Evolutionary conservation across 352 stramenopile species (phyloP).

Genomic region (Aphanomyces euteiches): DNA sequence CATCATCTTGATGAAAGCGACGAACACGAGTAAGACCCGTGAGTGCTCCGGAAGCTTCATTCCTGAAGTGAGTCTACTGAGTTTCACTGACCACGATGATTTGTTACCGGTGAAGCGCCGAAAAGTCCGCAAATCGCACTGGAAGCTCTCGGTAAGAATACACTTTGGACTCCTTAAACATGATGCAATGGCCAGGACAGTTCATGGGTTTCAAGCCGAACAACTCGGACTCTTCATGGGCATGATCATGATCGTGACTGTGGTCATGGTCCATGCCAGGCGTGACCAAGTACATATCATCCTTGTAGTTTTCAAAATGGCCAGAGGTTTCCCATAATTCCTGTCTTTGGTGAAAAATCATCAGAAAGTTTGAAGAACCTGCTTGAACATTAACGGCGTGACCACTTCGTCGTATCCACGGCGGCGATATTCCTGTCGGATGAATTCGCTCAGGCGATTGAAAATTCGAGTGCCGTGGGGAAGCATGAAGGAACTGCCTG

Average conservation of each 20-base stretch:
- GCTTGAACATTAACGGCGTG: constrained; percentile 96
- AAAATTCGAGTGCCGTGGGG: constrained; percentile 97
- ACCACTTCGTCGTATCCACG: constrained; percentile 96
- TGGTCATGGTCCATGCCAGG: constrained; percentile 50
- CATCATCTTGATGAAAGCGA: constrained; percentile 98
- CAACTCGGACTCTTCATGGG: constrained; percentile 81
- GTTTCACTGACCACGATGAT: no score
- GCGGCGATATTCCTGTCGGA: constrained; percentile 77
- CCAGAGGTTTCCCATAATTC: constrained; percentile 97
- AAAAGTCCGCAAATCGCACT: constrained; percentile 93
- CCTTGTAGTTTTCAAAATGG: constrained; percentile 95
- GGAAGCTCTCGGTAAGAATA: constrained; percentile 95
- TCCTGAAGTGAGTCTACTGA: constrained; percentile 40
- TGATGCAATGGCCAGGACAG: constrained; percentile 96
- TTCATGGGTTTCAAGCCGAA: constrained; percentile 99
- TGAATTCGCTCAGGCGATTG: constrained; percentile 91
- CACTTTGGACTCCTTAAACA: constrained; percentile 93
- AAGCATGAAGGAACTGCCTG: constrained; percentile 97
- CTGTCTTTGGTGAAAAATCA: not conserved
- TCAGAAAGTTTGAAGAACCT: constrained; percentile 35
- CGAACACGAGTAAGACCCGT: constrained; percentile 95
- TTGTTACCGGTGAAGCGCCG: constrained; percentile 82
- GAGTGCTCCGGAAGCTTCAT: constrained; percentile 94
- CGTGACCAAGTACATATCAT: constrained; percentile 94
- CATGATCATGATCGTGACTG: constrained; percentile 36